A percentile compares a stretch with the other conserved stretches of the same genome.
Evolutionary conservation across 1,139 yeast species (phyloP).

Genomic region (Blastobotrys persicus): DNA sequence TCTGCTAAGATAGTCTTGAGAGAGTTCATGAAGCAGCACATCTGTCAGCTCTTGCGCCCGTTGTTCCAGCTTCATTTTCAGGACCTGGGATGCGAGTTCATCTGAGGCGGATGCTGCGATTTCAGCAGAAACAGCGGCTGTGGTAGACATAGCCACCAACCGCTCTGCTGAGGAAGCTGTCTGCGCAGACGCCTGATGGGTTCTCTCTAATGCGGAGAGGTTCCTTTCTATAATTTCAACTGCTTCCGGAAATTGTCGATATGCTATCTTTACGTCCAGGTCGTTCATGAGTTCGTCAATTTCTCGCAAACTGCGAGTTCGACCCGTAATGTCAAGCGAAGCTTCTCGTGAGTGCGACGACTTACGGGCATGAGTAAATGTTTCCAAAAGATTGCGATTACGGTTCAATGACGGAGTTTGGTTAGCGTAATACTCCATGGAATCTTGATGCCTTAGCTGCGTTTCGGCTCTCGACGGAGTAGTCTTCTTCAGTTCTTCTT

Average conservation of each 20-base stretch:
- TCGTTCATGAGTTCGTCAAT: conserved; percentile 65
- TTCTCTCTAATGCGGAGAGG: conserved; percentile 16
- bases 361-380: conserved; percentile 13
- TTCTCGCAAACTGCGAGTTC: conserved; percentile 42
- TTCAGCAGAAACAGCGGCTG: conserved; percentile 21
- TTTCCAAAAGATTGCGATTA: conserved; percentile 14
- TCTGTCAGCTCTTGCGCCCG: conserved; percentile 33
- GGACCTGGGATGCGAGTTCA: conserved; percentile 13
- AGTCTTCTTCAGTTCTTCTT: conserved; percentile 51
- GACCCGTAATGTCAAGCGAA: conserved; percentile 16
- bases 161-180: conserved; percentile 15
- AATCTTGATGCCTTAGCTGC: conserved; percentile 39
- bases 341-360: conserved; percentile 15
- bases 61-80: conserved; percentile 29
- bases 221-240: conserved; percentile 48
- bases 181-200: neutral
- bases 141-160: conserved; percentile 17
- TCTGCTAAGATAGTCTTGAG: conserved; percentile 38
- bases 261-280: conserved; percentile 63
- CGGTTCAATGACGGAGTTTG: conserved; percentile 20
- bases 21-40: conserved; percentile 34
- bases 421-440: conserved; percentile 45
- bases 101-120: conserved; percentile 10
- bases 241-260: conserved; percentile 54
- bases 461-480: conserved; percentile 31